phyloP scores from a whole-genome alignment of 805 yeast genomes.

The Blastobotrys mokoenaii region DNA sequence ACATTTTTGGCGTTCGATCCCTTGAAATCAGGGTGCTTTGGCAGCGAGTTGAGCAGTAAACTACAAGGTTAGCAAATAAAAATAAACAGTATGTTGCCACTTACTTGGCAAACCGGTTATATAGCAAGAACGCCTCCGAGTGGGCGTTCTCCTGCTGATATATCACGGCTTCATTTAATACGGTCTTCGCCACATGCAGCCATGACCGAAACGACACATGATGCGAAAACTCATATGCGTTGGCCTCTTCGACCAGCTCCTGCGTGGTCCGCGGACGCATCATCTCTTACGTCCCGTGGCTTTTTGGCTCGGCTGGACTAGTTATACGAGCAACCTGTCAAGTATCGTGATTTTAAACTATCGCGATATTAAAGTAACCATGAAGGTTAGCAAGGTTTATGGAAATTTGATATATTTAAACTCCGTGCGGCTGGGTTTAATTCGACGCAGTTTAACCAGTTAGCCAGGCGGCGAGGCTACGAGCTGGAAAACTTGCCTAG shows the following conservation, averaged over 20 bases:
- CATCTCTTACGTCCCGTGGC: slow-evolving; percentile 2
- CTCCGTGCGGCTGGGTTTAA: not conserved
- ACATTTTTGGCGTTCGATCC: slow-evolving; percentile 10
- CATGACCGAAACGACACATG: slow-evolving; percentile 45
- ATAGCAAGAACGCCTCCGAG: slow-evolving; percentile 47
- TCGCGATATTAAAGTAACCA: too few species aligned
- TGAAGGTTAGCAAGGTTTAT: too few species aligned
- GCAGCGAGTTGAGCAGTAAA: slow-evolving; percentile 40
- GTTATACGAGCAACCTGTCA: too few species aligned
- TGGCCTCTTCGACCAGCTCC: slow-evolving; percentile 40
- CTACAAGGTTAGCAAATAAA: too few species aligned
- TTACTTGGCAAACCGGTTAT: slow-evolving; percentile 48
- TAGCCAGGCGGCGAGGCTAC: too few species aligned
- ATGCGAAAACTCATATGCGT: slow-evolving; percentile 44
- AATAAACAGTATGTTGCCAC: too few species aligned
- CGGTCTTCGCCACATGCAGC: slow-evolving; percentile 44
- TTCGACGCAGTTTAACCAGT: too few species aligned
- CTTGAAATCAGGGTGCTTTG: slow-evolving; percentile 38
- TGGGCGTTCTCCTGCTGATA: slow-evolving; percentile 36
- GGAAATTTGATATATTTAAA: not conserved
- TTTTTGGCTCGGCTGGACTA: not conserved
- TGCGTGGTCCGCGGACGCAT: slow-evolving; percentile 14
- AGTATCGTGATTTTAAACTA: too few species aligned
- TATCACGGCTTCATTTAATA: slow-evolving; percentile 35
- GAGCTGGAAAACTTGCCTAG: too few species aligned